Conservation (phyloP, 2,329 filamentous ascomycete species). For the Xylaria multiplex region DNA sequence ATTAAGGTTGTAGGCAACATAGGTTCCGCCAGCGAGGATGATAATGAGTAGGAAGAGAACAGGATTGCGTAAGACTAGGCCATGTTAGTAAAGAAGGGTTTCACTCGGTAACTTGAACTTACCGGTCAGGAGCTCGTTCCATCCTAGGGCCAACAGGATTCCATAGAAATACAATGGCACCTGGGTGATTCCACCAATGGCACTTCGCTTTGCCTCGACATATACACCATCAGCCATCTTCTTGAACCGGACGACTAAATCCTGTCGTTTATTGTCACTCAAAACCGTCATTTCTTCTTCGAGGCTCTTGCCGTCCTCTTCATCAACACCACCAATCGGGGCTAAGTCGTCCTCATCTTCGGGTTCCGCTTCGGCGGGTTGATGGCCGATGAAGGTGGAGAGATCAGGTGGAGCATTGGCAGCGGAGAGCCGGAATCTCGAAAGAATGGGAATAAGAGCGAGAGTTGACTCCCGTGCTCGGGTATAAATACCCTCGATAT, state of each 20-base stretch:
- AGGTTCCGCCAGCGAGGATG: slow-evolving; percentile 78
- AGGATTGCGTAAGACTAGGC: slow-evolving; percentile 87
- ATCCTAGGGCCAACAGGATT: slow-evolving; percentile 88
- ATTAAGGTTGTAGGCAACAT: slow-evolving; percentile 92
- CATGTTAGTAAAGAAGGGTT: slow-evolving; percentile 34
- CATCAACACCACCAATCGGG: slow-evolving; percentile 92
- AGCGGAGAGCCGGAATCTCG: slow-evolving; percentile 80
- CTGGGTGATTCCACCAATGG: slow-evolving; percentile 93
- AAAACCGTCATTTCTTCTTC: slow-evolving; percentile 98
- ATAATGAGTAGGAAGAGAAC: slow-evolving; percentile 91
- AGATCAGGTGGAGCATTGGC: slow-evolving; percentile 84
- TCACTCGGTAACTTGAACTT: slow-evolving; percentile 53
- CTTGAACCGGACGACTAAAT: slow-evolving; percentile 94
- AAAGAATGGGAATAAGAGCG: slow-evolving; percentile 86
- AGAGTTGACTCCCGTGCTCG: slow-evolving; percentile 92
- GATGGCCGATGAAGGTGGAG: slow-evolving; percentile 81
- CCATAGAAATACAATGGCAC: slow-evolving; percentile 96
- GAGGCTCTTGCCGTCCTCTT: slow-evolving; percentile 91
- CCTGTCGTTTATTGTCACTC: slow-evolving; percentile 87
- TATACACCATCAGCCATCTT: slow-evolving; percentile 98
- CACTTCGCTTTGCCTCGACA: slow-evolving; percentile 95
- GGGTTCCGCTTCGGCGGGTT: slow-evolving; percentile 76
- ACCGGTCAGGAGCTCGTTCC: slow-evolving; percentile 98
- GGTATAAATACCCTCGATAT: slow-evolving; percentile 96
- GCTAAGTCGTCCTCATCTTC: slow-evolving; percentile 90